A percentile compares a stretch with the other conserved stretches of the same genome.
These are phyloP conservation scores for Rhododendron molle DNA, from an alignment of 148 eudicot genomes.

Conservation along the genomic window DNA sequence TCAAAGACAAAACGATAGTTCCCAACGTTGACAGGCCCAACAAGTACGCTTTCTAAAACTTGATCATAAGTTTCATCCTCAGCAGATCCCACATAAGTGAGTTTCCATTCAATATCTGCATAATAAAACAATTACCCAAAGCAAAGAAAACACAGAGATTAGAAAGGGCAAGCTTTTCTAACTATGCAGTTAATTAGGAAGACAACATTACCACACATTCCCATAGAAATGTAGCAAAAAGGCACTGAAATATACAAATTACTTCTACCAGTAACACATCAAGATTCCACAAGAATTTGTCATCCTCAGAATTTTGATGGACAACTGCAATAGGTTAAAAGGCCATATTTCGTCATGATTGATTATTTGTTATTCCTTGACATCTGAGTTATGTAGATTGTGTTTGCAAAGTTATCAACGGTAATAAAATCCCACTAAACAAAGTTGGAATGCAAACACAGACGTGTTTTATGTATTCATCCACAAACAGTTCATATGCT, in stretches of 20 bases:
- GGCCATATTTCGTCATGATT: background rate
- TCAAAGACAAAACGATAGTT: conserved; percentile 88
- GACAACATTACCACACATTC: background rate
- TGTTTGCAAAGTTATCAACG: background rate
- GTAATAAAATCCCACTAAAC: background rate
- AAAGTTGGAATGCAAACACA: background rate
- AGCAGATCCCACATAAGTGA: conserved; percentile 90
- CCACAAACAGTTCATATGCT: background rate
- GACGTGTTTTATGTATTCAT: background rate
- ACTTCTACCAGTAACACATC: background rate
- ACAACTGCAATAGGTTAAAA: background rate
- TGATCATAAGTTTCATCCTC: conserved; percentile 97
- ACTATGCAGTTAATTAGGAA: background rate
- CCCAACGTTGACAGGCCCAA: conserved; percentile 92
- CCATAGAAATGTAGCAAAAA: background rate
- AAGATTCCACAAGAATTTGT: background rate
- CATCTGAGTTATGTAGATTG: background rate
- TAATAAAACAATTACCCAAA: background rate
- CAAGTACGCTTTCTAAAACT: conserved; percentile 88
- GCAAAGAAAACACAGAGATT: background rate
- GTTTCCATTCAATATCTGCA: conserved; percentile 94
- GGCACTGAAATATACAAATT: background rate
- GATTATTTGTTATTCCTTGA: background rate
- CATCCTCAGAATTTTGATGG: background rate
- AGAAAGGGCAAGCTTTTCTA: background rate